Evolutionary conservation across 2,329 filamentous ascomycete species (phyloP), one percentile per base, ranked within the genome.

Genomic region (Rutstroemia sp.): DNA sequence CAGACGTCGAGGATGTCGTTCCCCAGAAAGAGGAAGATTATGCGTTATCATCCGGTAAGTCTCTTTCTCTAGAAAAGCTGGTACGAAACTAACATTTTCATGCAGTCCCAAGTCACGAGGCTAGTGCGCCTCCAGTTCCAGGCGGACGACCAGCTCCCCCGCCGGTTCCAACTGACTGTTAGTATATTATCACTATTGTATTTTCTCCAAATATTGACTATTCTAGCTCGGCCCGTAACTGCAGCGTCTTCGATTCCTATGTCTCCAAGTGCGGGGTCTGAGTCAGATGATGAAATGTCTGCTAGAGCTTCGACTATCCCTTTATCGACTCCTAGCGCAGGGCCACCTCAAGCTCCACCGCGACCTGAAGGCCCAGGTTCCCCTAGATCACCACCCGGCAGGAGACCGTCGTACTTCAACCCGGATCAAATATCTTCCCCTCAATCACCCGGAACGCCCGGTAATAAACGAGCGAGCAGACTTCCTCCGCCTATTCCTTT

Each of bases 211-310:
- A 57, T 65, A 62, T 71, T 73, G 61, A 67, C 58, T 38, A 55
- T 51, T 65, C 23, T 64, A 90, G 87, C 81, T 64, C 87, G 86
- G 49, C 82, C 86, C 47, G 75, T 78, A 1, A 81, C 81, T 36
- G 75, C 75, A 42, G 76, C 80, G 51, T 73, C 80, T 40, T 73
- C 78, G 38, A 75, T 76, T 45, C 68, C 81, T 16, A 76, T 79
- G 48, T 88, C 88, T 42, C 84, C 84, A 47, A 89, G 84, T 57
- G 80, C 87, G 59, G 91, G 90, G 30, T 95, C 90, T 1, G 89
- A 88, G 69, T 94, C 92, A 45, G 92, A 95, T 64, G 92, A 96
- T 69, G 92, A 96, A 70, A 75, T 91, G 65, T 90, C 87, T 9
- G 75, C 76, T 53, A 71, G 72, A 66, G 67, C 78, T 65, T 70